Evolutionary conservation across 176 grass and related monocot genomes (phyloP).

Genomic region (Pontederia paniculata): DNA sequence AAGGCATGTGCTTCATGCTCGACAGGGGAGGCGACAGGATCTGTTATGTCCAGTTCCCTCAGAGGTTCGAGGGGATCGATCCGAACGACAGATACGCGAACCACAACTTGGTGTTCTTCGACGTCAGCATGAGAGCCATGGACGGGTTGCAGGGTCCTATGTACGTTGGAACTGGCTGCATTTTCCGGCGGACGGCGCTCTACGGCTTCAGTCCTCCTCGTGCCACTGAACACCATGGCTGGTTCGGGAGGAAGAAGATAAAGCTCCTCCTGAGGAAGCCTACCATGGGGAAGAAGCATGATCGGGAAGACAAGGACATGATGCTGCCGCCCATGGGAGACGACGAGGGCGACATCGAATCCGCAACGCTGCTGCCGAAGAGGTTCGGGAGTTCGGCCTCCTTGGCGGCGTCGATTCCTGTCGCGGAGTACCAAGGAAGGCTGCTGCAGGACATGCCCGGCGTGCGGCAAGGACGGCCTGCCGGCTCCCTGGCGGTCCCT

Average conservation of each 20-base stretch:
- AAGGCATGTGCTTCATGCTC: conserved; percentile 99
- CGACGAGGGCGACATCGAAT: conserved; percentile 52
- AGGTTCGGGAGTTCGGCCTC: conserved; percentile 56
- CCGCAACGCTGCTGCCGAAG: conserved; percentile 44
- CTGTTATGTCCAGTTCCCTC: conserved; percentile 93
- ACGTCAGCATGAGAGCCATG: conserved; percentile 92
- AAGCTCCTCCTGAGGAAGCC: conserved; percentile 59
- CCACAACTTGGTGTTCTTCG: conserved; percentile 94
- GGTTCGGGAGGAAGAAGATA: conserved; percentile 75
- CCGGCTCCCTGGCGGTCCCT: conserved; percentile 62
- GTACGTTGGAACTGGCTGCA: conserved; percentile 92
- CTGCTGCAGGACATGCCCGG: conserved; percentile 69
- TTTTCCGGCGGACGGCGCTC: conserved; percentile 83
- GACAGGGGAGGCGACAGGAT: conserved; percentile 81
- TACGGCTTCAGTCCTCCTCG: conserved; percentile 85
- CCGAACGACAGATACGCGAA: conserved; percentile 85
- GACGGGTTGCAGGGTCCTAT: conserved; percentile 84
- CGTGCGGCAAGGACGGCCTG: conserved; percentile 56
- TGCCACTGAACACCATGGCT: conserved; percentile 82
- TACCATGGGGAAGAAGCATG: conserved; percentile 76
- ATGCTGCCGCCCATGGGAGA: conserved; percentile 56
- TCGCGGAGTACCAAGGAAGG: conserved; percentile 89
- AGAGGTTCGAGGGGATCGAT: conserved; percentile 86
- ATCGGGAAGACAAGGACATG: conserved; percentile 40
- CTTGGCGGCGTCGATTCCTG: conserved; percentile 59